Conservation (phyloP, 2,329 filamentous ascomycete species). For the Leptographium flavum region DNA sequence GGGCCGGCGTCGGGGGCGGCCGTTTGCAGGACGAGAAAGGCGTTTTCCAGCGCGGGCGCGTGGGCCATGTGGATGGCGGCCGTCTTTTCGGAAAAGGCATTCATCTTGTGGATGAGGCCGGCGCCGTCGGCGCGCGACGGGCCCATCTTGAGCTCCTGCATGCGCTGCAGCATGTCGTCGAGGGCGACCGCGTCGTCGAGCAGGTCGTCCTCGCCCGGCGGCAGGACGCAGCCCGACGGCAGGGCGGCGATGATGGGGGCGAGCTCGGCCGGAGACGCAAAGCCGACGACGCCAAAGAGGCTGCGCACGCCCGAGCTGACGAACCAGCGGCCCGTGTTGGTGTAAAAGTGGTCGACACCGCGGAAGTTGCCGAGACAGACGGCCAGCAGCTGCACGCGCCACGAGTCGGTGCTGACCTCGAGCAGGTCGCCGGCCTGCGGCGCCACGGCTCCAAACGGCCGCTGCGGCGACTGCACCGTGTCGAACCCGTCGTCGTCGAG, state of each 20-base stretch:
- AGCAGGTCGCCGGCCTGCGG: conserved; percentile 33
- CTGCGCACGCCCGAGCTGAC: conserved; percentile 28
- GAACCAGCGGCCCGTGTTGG: conserved; percentile 35
- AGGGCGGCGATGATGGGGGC: conserved; percentile 24
- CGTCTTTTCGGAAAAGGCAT: conserved; percentile 26
- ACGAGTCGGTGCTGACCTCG: conserved; percentile 22
- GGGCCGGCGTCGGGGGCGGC: not conserved
- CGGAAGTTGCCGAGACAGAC: conserved; percentile 38
- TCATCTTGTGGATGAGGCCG: conserved; percentile 31
- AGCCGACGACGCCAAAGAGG: conserved; percentile 35
- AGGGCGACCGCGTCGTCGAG: conserved; percentile 8
- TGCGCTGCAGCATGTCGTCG: conserved; percentile 18
- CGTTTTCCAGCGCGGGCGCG: conserved; percentile 31
- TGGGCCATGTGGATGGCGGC: conserved; percentile 32
- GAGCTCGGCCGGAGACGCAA: conserved; percentile 27
- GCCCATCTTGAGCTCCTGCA: conserved; percentile 24
- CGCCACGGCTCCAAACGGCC: conserved; percentile 11
- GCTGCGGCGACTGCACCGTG: conserved; percentile 9
- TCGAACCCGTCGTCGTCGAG: conserved; percentile 1
- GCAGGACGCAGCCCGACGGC: conserved; percentile 14
- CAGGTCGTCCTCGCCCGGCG: not conserved
- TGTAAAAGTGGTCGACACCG: conserved; percentile 39
- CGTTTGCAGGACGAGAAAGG: conserved; percentile 22
- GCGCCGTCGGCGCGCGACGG: conserved; percentile 30
- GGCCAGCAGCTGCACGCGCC: conserved; percentile 30